Percentiles rank a stretch among this genome's conserved stretches.
phyloP scores from a whole-genome alignment of 257 asterid genomes.

The Orobanche coerulescens region DNA sequence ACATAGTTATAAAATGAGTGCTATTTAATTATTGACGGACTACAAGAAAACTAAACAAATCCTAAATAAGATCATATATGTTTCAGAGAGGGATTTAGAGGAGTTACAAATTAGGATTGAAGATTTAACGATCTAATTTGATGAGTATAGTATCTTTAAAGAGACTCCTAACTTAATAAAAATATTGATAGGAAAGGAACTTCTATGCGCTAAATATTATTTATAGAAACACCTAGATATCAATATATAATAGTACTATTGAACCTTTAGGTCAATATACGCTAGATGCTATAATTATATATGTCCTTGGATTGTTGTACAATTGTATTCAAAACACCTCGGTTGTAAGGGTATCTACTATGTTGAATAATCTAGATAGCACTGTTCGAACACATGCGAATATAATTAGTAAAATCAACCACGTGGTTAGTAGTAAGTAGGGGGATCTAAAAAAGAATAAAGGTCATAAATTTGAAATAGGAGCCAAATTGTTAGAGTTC shows the following conservation, averaged over 20 bases:
- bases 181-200: conserved; percentile 1
- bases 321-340: conserved; percentile 3
- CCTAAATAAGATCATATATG: background rate
- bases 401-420: no score
- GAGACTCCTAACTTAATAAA: conserved; percentile 1
- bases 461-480: background rate
- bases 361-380: conserved; percentile 18
- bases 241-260: no score
- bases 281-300: no score
- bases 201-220: background rate
- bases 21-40: no score
- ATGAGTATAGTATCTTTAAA: no score
- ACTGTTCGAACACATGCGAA: background rate
- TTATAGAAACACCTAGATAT: conserved; percentile 10
- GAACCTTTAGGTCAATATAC: no score
- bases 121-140: no score
- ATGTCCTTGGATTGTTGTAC: no score
- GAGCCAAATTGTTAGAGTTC: background rate
- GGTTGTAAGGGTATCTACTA: conserved; percentile 8
- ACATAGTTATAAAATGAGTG: no score
- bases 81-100: background rate
- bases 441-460: background rate
- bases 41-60: no score
- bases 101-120: background rate
- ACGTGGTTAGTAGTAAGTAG: background rate